Percentiles rank a stretch among this genome's conserved stretches.
phyloP scores from a whole-genome alignment of 192 early-diverging fungal genomes.

The Coemansia sp. region DNA sequence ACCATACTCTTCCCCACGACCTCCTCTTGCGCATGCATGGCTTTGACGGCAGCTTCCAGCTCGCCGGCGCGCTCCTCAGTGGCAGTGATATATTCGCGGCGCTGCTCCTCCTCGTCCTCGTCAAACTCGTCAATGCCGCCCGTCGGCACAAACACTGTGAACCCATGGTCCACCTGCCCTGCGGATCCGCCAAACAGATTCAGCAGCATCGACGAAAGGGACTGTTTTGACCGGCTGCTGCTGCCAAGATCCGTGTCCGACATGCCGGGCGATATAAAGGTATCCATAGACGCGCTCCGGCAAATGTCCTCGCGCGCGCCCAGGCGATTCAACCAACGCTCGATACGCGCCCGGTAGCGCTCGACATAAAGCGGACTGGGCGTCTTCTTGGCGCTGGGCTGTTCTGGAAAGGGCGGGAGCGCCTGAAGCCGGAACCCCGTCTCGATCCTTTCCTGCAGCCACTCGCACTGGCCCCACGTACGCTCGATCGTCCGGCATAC shows the following conservation, averaged over 20 bases:
- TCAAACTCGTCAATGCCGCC: slow-evolving; percentile 42
- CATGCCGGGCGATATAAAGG: slow-evolving; percentile 34
- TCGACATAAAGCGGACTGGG: slow-evolving; percentile 15
- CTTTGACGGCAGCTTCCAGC: slow-evolving; percentile 18
- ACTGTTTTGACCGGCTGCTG: slow-evolving; percentile 18
- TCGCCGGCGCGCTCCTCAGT: slow-evolving; percentile 25
- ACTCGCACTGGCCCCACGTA: slow-evolving; percentile 47
- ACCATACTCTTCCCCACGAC: slow-evolving; percentile 27
- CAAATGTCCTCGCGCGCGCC: slow-evolving; percentile 36
- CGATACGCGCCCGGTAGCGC: slow-evolving; percentile 33
- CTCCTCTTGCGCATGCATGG: slow-evolving; percentile 33
- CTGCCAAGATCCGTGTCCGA: slow-evolving; percentile 12
- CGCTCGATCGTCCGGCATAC: slow-evolving; percentile 34
- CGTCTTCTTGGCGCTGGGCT: slow-evolving; percentile 10
- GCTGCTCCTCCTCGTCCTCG: slow-evolving; percentile 43
- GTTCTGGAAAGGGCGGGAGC: slow-evolving; percentile 33
- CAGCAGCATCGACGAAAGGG: slow-evolving; percentile 35
- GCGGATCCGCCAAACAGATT: slow-evolving; percentile 24
- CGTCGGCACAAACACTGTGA: slow-evolving; percentile 32
- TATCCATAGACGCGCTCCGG: slow-evolving; percentile 26
- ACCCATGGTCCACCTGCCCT: slow-evolving; percentile 7
- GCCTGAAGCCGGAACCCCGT: slow-evolving; percentile 36
- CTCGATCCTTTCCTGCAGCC: slow-evolving; percentile 33
- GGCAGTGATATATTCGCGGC: slow-evolving; percentile 32
- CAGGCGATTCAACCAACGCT: slow-evolving; percentile 46